Conservation (phyloP, 2,329 filamentous ascomycete genomes). For the Hymenoscyphus occultus region DNA sequence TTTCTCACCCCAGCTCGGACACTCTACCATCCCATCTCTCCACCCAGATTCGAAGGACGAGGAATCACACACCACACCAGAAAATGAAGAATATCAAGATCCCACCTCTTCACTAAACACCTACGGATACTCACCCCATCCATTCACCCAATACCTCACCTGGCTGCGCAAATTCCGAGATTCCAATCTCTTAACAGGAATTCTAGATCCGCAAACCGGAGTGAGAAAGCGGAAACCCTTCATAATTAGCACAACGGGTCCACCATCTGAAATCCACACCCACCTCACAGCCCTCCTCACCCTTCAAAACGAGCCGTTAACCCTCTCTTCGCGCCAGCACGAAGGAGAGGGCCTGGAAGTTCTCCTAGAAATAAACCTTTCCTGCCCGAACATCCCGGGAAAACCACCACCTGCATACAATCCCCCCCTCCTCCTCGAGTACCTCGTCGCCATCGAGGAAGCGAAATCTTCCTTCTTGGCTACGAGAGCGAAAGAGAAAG, state of each 20-base stretch:
- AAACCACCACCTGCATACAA: conserved; percentile 71
- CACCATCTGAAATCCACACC: conserved; percentile 51
- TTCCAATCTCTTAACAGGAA: conserved; percentile 9
- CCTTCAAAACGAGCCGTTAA: conserved; percentile 47
- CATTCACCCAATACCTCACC: conserved; percentile 56
- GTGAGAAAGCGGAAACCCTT: conserved; percentile 50
- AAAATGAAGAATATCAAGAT: conserved; percentile 20
- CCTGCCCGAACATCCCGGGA: conserved; percentile 70
- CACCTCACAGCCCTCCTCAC: conserved; percentile 46
- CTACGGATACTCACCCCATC: conserved; percentile 68
- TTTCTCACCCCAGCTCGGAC: conserved; percentile 49
- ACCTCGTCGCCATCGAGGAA: conserved; percentile 44
- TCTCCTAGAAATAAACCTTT: conserved; percentile 73
- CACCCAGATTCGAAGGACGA: neutral
- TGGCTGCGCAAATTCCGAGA: conserved; percentile 50
- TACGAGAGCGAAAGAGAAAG: neutral
- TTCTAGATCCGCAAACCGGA: neutral
- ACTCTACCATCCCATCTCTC: neutral
- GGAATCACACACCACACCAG: neutral
- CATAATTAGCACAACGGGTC: conserved; percentile 70
- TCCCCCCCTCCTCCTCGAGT: conserved; percentile 47
- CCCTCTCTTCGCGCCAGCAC: conserved; percentile 7
- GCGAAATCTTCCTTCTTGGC: neutral
- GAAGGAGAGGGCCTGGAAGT: conserved; percentile 29
- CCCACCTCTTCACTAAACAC: conserved; percentile 59